Evolutionary conservation across 148 eudicot species (phyloP).

Genomic region (Oxyria digyna): DNA sequence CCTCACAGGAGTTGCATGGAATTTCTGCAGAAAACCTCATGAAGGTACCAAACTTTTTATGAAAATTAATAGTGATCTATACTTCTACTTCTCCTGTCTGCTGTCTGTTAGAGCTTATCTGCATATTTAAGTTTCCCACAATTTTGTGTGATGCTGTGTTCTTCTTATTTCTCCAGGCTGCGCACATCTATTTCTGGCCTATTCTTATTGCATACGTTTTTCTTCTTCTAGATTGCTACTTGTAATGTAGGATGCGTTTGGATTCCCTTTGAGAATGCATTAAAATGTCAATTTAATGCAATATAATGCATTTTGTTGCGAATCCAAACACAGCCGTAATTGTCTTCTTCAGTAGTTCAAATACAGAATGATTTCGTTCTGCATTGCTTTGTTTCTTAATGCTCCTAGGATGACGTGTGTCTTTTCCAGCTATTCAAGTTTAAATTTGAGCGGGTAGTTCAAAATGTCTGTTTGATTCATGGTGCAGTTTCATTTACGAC

Average conservation of each 20-base stretch:
- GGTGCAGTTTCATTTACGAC: slow-evolving; percentile 83
- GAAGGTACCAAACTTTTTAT: slow-evolving; percentile 41
- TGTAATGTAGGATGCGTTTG: no score
- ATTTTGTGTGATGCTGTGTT: neutral
- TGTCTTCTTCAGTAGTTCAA: neutral
- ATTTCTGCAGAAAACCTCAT: slow-evolving; percentile 81
- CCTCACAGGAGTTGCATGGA: slow-evolving; percentile 35
- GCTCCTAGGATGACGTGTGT: neutral
- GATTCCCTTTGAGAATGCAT: no score
- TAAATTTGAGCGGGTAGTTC: neutral
- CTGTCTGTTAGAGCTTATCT: neutral
- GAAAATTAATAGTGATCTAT: neutral
- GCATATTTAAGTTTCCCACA: neutral
- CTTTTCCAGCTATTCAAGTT: neutral
- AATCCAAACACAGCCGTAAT: no score
- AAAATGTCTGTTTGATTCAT: neutral
- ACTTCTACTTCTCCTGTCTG: neutral
- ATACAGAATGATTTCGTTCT: neutral
- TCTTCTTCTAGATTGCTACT: neutral
- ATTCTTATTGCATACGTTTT: neutral
- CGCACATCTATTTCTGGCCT: neutral
- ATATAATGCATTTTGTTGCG: no score
- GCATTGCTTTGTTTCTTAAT: neutral
- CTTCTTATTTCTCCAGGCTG: neutral
- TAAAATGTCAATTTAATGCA: no score